Evolutionary conservation across 73 alveolate genomes (phyloP).

Genomic region (Blepharisma japonicum): DNA sequence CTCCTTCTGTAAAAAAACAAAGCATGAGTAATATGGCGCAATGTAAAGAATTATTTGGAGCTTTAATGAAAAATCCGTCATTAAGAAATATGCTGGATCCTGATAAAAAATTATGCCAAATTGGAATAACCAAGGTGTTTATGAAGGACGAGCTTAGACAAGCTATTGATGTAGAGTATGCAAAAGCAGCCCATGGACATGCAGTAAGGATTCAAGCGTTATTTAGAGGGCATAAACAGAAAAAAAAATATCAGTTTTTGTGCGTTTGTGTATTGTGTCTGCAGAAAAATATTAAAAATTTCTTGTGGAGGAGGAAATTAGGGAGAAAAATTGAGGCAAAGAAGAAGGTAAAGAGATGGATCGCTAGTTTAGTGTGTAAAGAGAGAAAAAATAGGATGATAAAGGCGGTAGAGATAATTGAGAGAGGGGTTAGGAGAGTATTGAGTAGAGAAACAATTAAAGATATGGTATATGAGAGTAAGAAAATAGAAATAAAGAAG

Average conservation of each 20-base stretch:
- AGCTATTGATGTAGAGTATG: constrained; percentile 37
- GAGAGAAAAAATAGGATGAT: neutral
- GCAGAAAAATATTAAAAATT: neutral
- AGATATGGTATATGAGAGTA: neutral
- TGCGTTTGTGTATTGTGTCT: neutral
- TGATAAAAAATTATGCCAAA: constrained; percentile 36
- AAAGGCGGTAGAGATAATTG: neutral
- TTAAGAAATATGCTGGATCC: constrained; percentile 37
- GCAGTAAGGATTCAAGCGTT: constrained; percentile 39
- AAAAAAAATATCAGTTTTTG: constrained; percentile 13
- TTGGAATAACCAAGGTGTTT: constrained; percentile 55
- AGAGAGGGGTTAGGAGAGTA: neutral
- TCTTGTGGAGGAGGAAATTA: neutral
- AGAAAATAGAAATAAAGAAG: neutral
- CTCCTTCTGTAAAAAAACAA: neutral
- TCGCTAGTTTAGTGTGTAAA: neutral
- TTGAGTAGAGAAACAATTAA: neutral
- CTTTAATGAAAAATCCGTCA: neutral
- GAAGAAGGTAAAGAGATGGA: neutral
- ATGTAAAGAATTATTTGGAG: constrained; percentile 28
- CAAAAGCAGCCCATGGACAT: constrained; percentile 21
- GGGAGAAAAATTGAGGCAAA: neutral
- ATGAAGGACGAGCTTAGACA: constrained; percentile 58
- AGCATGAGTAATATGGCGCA: neutral
- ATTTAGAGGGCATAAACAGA: constrained; percentile 30